Evolutionary conservation across 306 rosid species (phyloP).

Genomic region (Cucurbita ficifolia): DNA sequence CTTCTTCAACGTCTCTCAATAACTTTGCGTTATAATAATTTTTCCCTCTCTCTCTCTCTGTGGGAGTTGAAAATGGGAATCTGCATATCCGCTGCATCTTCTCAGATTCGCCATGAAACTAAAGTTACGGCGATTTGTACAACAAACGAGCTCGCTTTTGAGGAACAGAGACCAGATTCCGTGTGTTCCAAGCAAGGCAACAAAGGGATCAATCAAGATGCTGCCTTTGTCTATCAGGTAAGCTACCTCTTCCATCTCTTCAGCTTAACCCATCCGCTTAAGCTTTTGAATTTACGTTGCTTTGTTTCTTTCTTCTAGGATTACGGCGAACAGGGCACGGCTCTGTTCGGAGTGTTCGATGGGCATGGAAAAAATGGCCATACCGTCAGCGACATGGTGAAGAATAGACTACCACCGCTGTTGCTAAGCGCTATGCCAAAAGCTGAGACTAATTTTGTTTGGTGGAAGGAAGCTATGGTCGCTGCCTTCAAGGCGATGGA

Average conservation of each 20-base stretch:
- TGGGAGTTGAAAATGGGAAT: slow-evolving; percentile 36
- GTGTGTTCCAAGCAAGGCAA: slow-evolving; percentile 39
- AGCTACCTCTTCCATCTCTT: no score
- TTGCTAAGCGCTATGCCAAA: slow-evolving; percentile 18
- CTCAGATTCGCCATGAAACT: slow-evolving; percentile 32
- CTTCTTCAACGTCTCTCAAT: neutral
- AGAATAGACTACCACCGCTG: slow-evolving; percentile 25
- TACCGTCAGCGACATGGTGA: slow-evolving; percentile 45
- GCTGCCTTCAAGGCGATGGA: slow-evolving; percentile 59
- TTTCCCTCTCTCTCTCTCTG: neutral
- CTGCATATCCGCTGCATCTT: slow-evolving; percentile 36
- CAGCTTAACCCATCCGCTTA: no score
- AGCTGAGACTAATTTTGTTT: neutral
- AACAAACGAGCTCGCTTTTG: slow-evolving; percentile 16
- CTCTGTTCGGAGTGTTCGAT: slow-evolving; percentile 58
- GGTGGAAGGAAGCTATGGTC: slow-evolving; percentile 31
- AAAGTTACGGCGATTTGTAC: slow-evolving; percentile 16
- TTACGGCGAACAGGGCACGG: slow-evolving; percentile 28
- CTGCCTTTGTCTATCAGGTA: slow-evolving; percentile 51
- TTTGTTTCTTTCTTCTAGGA: slow-evolving; percentile 15
- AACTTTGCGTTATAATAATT: neutral
- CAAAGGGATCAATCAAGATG: slow-evolving; percentile 70
- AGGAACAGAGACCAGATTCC: slow-evolving; percentile 20
- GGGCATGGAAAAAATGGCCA: slow-evolving; percentile 76
- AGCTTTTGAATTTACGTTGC: no score